Evolutionary conservation across 331 rosid species (phyloP).

Genomic region (Pyrus hybrid): DNA sequence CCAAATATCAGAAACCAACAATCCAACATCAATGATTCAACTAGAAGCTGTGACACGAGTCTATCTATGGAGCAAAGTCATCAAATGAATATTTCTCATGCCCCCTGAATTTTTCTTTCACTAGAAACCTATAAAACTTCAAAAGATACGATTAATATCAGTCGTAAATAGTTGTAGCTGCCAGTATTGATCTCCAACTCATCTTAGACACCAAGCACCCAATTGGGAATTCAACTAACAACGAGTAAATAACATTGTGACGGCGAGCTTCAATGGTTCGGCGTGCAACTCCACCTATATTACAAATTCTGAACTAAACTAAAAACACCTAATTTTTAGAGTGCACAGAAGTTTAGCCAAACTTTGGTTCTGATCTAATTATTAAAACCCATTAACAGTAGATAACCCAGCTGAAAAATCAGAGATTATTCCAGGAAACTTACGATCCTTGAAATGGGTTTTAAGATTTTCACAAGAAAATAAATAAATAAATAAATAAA

Average conservation of each 20-base stretch:
- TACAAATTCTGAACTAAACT: not conserved
- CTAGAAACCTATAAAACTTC: not conserved
- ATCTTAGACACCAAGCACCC: not conserved
- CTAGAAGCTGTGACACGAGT: not conserved
- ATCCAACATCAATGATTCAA: not conserved
- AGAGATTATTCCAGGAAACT: not conserved
- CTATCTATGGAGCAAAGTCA: not conserved
- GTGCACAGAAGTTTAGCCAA: not conserved
- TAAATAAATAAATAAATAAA: no score
- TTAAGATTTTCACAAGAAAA: not conserved
- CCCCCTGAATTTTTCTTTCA: not conserved
- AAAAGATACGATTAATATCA: no score
- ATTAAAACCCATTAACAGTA: not conserved
- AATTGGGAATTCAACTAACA: not conserved
- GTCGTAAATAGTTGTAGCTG: no score
- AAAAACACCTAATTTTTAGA: not conserved
- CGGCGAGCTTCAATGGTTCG: not conserved
- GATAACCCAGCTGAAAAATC: not conserved
- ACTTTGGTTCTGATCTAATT: not conserved
- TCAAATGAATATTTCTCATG: not conserved
- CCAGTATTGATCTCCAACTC: not conserved
- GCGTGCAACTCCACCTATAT: not conserved
- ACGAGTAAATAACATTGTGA: not conserved
- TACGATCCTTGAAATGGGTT: not conserved
- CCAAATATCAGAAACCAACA: not conserved